phyloP scores from a whole-genome alignment of 2,329 filamentous ascomycete genomes.

The Penicillium janthinellum region DNA sequence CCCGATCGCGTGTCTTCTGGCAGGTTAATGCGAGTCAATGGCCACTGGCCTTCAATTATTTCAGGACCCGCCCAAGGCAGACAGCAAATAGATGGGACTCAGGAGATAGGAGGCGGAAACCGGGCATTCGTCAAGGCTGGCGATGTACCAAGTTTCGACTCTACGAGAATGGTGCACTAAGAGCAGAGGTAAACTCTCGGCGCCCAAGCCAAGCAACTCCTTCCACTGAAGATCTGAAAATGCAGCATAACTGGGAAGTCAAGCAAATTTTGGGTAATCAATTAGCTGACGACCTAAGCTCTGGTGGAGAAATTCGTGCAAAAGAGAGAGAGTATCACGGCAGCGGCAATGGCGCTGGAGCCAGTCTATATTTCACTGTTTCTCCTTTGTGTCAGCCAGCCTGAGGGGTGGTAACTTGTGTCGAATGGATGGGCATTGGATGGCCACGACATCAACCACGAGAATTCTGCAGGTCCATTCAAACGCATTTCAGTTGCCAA shows the following conservation, averaged over 20 bases:
- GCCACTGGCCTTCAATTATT: not conserved
- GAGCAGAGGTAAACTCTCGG: not conserved
- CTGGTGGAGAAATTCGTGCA: not conserved
- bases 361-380: not conserved
- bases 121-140: not conserved
- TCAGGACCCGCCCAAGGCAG: constrained; percentile 2
- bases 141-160: not conserved
- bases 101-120: not conserved
- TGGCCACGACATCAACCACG: not conserved
- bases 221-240: constrained; percentile 11
- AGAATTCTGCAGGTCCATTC: not conserved
- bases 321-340: not conserved
- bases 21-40: constrained; percentile 7
- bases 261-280: not conserved
- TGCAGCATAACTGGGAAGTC: constrained; percentile 12
- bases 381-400: too few species aligned
- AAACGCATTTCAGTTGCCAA: not conserved
- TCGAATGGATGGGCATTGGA: not conserved
- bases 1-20: constrained; percentile 6
- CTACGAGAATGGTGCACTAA: not conserved
- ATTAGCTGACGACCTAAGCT: not conserved
- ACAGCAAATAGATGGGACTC: not conserved
- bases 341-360: constrained; percentile 1
- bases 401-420: not conserved
- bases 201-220: not conserved